phyloP scores from a whole-genome alignment of 2,329 filamentous ascomycete species.

The Tricladium varicosporioides region DNA sequence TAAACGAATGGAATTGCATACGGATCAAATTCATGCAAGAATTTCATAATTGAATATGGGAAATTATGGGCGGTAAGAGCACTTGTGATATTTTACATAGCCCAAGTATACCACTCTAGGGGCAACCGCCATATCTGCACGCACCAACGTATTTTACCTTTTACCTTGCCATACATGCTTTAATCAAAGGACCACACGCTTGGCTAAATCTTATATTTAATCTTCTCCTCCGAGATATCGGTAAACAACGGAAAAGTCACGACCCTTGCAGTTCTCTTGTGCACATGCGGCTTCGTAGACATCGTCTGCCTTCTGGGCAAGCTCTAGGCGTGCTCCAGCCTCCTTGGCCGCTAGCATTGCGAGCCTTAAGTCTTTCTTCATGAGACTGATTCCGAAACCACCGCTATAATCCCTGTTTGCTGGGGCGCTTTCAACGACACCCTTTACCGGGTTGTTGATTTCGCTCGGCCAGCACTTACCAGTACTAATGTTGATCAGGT shows the following conservation, averaged over 20 bases:
- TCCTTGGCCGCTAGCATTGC: constrained; percentile 71
- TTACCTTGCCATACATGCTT: too few relatives aligned
- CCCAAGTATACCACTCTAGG: too few relatives aligned
- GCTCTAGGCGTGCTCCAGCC: constrained; percentile 61
- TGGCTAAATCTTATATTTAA: neutral
- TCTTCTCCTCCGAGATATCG: constrained; percentile 54
- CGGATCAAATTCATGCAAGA: too few relatives aligned
- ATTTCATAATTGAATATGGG: too few relatives aligned
- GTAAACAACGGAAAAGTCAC: constrained; percentile 82
- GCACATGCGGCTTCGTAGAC: constrained; percentile 68
- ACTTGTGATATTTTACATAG: too few relatives aligned
- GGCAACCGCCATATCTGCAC: too few relatives aligned
- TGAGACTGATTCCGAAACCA: constrained; percentile 73
- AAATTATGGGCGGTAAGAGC: too few relatives aligned
- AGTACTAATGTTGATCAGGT: constrained; percentile 89
- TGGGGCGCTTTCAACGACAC: constrained; percentile 74
- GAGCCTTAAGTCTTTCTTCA: constrained; percentile 76
- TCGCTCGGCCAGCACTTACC: constrained; percentile 96
- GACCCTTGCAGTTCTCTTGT: constrained; percentile 60
- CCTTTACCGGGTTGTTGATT: constrained; percentile 90
- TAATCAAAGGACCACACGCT: too few relatives aligned
- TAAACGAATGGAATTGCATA: too few relatives aligned
- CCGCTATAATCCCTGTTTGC: constrained; percentile 73
- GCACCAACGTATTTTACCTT: too few relatives aligned
- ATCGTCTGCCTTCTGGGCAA: constrained; percentile 60